phyloP scores from a whole-genome alignment of 129 eudicot species.

The Lactuca sativa region DNA sequence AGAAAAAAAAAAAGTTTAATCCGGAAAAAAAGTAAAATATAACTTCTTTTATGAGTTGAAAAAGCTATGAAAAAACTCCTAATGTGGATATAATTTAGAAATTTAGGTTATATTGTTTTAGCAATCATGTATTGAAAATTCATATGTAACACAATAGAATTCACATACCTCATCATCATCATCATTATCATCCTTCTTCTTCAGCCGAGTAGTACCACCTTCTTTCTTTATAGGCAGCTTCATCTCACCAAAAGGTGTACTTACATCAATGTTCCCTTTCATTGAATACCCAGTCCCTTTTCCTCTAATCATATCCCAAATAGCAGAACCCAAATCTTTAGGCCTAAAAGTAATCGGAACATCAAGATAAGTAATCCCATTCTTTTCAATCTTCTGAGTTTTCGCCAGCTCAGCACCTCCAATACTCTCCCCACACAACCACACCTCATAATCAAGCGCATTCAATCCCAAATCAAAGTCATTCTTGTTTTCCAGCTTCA shows the following conservation, averaged over 20 bases:
- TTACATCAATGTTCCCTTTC: slow-evolving; percentile 87
- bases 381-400: slow-evolving; percentile 51
- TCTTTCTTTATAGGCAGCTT: slow-evolving; percentile 81
- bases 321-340: slow-evolving; percentile 91
- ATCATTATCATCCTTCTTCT: slow-evolving; percentile 73
- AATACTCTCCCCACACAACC: slow-evolving; percentile 83
- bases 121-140: neutral
- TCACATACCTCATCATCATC: slow-evolving; percentile 70
- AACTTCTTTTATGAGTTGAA: no score
- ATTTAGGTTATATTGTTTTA: no score
- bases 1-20: no score
- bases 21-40: no score
- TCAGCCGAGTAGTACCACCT: slow-evolving; percentile 86
- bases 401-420: slow-evolving; percentile 81
- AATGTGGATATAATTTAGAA: no score
- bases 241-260: slow-evolving; percentile 98
- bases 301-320: slow-evolving; percentile 99
- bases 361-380: slow-evolving; percentile 62
- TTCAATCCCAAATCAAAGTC: slow-evolving; percentile 85
- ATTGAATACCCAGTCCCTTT: slow-evolving; percentile 91
- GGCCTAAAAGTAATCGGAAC: slow-evolving; percentile 96
- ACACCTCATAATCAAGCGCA: slow-evolving; percentile 82
- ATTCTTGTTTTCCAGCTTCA: slow-evolving; percentile 91
- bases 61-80: no score
- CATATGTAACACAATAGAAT: neutral